Percentiles rank a stretch among this genome's conserved stretches.
phyloP scores from a whole-genome alignment of 148 eudicot species.

The Pouteria glomerata region DNA sequence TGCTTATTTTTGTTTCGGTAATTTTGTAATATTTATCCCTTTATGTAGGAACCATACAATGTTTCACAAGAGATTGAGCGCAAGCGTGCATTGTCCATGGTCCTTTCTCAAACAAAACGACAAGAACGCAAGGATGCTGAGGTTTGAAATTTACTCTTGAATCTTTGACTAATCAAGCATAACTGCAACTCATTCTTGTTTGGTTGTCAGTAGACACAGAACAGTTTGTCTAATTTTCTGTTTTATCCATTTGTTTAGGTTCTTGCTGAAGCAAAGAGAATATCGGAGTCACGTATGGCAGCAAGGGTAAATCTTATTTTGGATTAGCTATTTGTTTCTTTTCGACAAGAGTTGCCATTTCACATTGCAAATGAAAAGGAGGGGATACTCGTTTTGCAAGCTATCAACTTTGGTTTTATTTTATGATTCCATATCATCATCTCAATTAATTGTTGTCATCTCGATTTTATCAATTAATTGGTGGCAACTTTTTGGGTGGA shows the following conservation, averaged over 20 bases:
- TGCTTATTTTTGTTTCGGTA: background rate
- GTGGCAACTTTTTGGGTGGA: background rate
- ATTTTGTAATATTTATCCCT: background rate
- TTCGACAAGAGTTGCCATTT: background rate
- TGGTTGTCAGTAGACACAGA: background rate
- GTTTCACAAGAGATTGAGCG: slow-evolving; percentile 79
- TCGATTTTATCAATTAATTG: background rate
- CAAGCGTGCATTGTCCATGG: slow-evolving; percentile 82
- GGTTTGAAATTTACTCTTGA: slow-evolving; percentile 39
- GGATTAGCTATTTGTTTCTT: background rate
- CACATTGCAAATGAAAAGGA: slow-evolving; percentile 2
- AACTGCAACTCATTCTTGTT: background rate
- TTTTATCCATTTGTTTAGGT: slow-evolving; percentile 35
- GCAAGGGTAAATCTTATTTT: slow-evolving; percentile 48
- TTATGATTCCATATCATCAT: background rate
- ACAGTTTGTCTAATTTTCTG: background rate
- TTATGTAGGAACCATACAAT: slow-evolving; percentile 76
- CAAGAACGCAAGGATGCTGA: slow-evolving; percentile 96
- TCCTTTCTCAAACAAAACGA: slow-evolving; percentile 88
- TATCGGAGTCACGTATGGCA: slow-evolving; percentile 60
- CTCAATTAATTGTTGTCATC: background rate
- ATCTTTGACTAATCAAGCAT: background rate
- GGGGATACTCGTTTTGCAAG: background rate
- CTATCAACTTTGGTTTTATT: background rate
- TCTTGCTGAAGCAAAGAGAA: slow-evolving; percentile 92